Percentiles rank a stretch among this genome's conserved stretches.
phyloP scores from a whole-genome alignment of 352 stramenopile species.

The Thraustotheca clavata region DNA sequence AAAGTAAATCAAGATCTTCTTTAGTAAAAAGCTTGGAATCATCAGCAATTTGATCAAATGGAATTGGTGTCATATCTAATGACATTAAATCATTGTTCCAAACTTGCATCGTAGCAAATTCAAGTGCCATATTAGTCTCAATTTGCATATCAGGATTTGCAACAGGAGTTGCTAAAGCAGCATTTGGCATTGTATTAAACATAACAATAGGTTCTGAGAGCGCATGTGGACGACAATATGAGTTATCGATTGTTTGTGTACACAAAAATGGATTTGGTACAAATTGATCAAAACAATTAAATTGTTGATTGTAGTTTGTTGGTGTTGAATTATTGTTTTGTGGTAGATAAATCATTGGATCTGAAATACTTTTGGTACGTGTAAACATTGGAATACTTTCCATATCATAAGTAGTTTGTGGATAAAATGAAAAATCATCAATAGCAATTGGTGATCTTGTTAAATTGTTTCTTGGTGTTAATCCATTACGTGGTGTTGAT shows the following conservation, averaged over 20 bases:
- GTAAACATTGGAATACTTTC: neutral
- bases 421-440: conserved; percentile 4
- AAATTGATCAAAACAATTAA: neutral
- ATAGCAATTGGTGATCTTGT: neutral
- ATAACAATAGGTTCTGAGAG: neutral
- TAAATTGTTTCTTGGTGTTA: neutral
- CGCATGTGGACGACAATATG: neutral
- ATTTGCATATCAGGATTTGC: conserved; percentile 3
- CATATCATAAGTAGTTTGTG: neutral
- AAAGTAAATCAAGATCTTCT: neutral
- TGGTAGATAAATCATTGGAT: conserved; percentile 4
- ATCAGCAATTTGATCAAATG: neutral
- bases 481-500: neutral
- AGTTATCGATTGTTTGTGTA: neutral
- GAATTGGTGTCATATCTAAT: neutral
- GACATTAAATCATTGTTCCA: neutral
- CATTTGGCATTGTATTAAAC: neutral
- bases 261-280: neutral
- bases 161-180: neutral
- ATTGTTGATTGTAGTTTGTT: neutral
- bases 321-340: neutral
- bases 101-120: conserved; percentile 4
- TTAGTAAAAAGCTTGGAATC: conserved; percentile 2
- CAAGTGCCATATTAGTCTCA: neutral
- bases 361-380: neutral